These are phyloP conservation scores for Cryptococcus sp. DNA, from an alignment of 1,284 basidiomycete genomes.

Conservation along the genomic window DNA sequence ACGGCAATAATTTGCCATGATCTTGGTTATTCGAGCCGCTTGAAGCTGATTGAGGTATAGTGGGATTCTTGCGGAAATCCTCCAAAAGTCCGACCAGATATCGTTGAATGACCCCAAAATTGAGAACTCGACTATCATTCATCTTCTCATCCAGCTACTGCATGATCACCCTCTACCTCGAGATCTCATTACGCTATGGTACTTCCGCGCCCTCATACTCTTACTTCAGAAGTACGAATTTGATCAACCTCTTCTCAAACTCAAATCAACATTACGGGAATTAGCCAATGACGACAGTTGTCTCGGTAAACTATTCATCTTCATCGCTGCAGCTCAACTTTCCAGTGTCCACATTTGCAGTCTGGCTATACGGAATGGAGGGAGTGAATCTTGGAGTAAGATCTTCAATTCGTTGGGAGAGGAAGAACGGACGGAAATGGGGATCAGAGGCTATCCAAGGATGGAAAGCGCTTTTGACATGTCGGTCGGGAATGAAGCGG, in stretches of 20 bases:
- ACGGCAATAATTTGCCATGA: too few relatives aligned
- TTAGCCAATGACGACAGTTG: neutral
- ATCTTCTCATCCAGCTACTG: neutral
- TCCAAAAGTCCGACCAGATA: too few relatives aligned
- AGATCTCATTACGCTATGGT: neutral
- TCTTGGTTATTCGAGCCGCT: too few relatives aligned
- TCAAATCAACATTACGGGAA: neutral
- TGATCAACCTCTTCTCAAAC: neutral
- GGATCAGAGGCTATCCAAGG: neutral
- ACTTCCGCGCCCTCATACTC: neutral
- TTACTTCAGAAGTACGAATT: conserved; percentile 2
- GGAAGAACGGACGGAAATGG: neutral
- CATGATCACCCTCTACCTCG: neutral
- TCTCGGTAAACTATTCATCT: neutral
- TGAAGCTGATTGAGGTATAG: too few relatives aligned
- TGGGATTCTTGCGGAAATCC: too few relatives aligned
- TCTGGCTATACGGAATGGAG: neutral
- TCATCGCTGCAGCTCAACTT: neutral
- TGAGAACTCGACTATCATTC: neutral
- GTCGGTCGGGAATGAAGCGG: neutral
- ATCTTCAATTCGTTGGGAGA: neutral
- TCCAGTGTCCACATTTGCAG: conserved; percentile 1
- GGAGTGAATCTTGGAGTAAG: neutral
- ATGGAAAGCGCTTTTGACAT: neutral
- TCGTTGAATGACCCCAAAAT: neutral